Evolutionary conservation across 2,329 filamentous ascomycete species (phyloP), one percentile per base, ranked within the genome.

Genomic region (Fusarium multiceps): DNA sequence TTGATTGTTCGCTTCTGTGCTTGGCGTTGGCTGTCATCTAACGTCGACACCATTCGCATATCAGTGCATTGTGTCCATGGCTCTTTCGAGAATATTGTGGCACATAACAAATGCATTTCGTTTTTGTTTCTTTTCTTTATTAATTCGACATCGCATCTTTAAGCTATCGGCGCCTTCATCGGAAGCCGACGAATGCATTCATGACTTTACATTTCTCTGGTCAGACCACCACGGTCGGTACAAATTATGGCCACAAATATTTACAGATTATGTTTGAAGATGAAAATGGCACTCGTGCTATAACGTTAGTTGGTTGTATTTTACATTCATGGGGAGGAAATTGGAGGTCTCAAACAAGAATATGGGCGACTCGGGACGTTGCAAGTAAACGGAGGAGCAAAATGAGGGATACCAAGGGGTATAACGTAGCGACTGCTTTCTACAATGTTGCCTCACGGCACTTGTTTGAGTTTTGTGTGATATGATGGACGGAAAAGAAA

Each of bases 371-470:
- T 69, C 32, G 67, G 55, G 73, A 55, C 68, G 54, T 61, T n/a
- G 28, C 51, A 42, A 46, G 40, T 40, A 18, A 37, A 51, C 9
- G 18, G 57, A 57, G 57, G 48, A 55, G 63, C 42, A 66, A 74
- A 75, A 74, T 63, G 47, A 42, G 55, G 55, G 53, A 49, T 53
- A 55, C 40, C 43, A 61, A 50, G 47, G 56, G 67, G 30, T 28
- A 56, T 59, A 70, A 57, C 50, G 71, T 63, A 72, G 69, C 65
- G 64, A 54, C 58, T 69, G 71, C 58, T 76, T 75, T 76, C 77
- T 81, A 83, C 80, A 83, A 80, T 78, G 80, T 77, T 84, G 82
- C 82, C 83, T 83, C 83, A 71, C 83, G 83, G 82, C 80, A 82
- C 71, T 81, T 81, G 78, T 79, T 76, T 68, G 63, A 73, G 63